Percentiles rank a stretch among this genome's conserved stretches.
phyloP scores from a whole-genome alignment of 2,329 filamentous ascomycete genomes.

The Penicillium sp. region DNA sequence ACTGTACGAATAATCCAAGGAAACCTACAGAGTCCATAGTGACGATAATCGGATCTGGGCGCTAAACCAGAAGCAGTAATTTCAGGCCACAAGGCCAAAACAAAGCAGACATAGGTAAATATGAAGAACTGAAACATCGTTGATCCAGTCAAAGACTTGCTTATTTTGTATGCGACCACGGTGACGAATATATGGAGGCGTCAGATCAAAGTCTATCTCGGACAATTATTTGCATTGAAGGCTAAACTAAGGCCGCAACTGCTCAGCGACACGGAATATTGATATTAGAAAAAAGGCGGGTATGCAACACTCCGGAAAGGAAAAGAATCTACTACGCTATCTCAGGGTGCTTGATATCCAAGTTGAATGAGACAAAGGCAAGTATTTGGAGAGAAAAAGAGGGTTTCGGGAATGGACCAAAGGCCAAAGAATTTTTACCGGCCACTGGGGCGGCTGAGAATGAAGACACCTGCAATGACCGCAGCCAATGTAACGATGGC shows the following conservation, averaged over 20 bases:
- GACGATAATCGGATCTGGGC: constrained; percentile 3
- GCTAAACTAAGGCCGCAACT: constrained; percentile 21
- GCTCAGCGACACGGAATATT: constrained; percentile 22
- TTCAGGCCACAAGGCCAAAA: constrained; percentile 10
- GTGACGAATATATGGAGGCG: not conserved
- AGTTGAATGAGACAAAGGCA: constrained; percentile 4
- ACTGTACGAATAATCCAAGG: constrained; percentile 1
- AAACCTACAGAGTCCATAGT: constrained; percentile 10
- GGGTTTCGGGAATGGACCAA: constrained; percentile 6
- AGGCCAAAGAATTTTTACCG: constrained; percentile 29
- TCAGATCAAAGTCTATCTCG: not conserved
- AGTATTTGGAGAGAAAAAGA: constrained; percentile 7
- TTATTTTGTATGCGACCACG: not conserved
- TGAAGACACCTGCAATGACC: constrained; percentile 90
- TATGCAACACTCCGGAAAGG: constrained; percentile 15
- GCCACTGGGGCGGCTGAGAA: constrained; percentile 67
- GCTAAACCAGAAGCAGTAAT: constrained; percentile 16
- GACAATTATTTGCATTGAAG: constrained; percentile 28
- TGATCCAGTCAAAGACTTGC: not conserved
- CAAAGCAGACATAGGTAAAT: not conserved
- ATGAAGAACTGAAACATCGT: not conserved
- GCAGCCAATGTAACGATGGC: constrained; percentile 94
- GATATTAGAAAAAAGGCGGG: constrained; percentile 22
- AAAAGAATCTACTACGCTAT: constrained; percentile 4
- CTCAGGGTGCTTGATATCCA: not conserved